Evolutionary conservation across 2,329 filamentous ascomycete species (phyloP).

Genomic region (Sphaerulina populicola): DNA sequence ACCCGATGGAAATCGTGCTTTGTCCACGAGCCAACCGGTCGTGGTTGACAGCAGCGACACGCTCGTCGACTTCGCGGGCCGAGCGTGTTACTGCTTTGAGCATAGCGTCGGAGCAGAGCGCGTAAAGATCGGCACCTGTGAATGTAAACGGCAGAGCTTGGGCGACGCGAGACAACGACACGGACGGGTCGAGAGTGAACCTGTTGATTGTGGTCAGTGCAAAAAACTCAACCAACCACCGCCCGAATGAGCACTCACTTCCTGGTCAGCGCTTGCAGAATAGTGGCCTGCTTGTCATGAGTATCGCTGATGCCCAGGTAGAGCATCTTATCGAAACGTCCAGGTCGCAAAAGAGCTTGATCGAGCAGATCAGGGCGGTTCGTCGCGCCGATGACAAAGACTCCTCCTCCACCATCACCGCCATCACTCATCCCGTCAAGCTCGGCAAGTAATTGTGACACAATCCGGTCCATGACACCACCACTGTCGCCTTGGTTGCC

Average conservation of each 20-base stretch:
- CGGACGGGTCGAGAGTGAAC: constrained; percentile 71
- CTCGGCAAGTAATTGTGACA: constrained; percentile 88
- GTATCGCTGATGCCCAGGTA: constrained; percentile 95
- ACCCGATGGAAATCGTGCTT: constrained; percentile 63
- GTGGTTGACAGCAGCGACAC: constrained; percentile 63
- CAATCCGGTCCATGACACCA: constrained; percentile 96
- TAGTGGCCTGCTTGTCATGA: constrained; percentile 90
- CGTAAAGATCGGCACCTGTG: constrained; percentile 95
- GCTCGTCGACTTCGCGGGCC: constrained; percentile 71
- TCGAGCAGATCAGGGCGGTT: constrained; percentile 91
- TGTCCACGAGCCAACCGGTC: constrained; percentile 26
- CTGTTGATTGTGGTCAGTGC: constrained; percentile 37
- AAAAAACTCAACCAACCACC: background rate
- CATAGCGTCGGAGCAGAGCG: constrained; percentile 95
- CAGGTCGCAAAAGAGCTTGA: constrained; percentile 77
- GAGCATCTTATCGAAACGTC: constrained; percentile 96
- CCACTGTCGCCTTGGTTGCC: constrained; percentile 96
- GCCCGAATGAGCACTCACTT: constrained; percentile 56
- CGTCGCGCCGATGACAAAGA: constrained; percentile 94
- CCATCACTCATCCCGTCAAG: constrained; percentile 96
- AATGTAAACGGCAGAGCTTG: constrained; percentile 83
- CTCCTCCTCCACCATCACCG: constrained; percentile 68
- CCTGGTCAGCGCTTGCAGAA: constrained; percentile 84
- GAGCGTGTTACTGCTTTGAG: constrained; percentile 94
- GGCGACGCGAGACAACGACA: constrained; percentile 69